Evolutionary conservation across 768 basidiomycete species (phyloP).

Genomic region (Amanita exitialis): DNA sequence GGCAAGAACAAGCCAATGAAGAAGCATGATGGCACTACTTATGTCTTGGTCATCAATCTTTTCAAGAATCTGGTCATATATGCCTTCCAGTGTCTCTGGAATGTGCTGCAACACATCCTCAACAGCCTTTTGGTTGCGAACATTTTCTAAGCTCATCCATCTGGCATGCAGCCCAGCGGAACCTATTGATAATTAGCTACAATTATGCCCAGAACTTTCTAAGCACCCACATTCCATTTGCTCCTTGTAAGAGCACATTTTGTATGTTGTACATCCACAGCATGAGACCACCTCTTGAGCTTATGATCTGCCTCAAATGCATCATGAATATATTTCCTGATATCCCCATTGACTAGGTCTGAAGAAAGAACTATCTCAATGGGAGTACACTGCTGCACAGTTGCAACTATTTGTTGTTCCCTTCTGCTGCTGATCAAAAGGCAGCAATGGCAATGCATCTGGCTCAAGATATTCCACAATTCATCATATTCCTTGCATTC

Average conservation of each 20-base stretch:
- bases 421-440: not conserved
- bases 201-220: not conserved
- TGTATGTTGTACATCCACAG: not conserved
- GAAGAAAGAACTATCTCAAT: not conserved
- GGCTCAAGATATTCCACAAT: not conserved
- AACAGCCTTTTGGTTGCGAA: constrained; percentile 6
- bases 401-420: not conserved
- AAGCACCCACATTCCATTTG: not conserved
- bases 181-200: constrained; percentile 10
- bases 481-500: constrained; percentile 1
- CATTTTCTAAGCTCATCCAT: constrained; percentile 11
- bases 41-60: constrained; percentile 10
- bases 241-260: not conserved
- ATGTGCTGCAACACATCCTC: constrained; percentile 10
- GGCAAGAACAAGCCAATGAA: constrained; percentile 13
- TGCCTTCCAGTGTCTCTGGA: too few relatives aligned
- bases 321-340: not conserved
- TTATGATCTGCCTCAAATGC: not conserved
- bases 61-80: too few relatives aligned
- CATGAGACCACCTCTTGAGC: not conserved
- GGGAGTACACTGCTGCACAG: too few relatives aligned
- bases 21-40: constrained; percentile 8
- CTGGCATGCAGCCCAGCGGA: constrained; percentile 15
- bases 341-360: not conserved
- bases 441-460: not conserved